phyloP scores from a whole-genome alignment of 2,329 filamentous ascomycete species.

The Xylaria sp. region DNA sequence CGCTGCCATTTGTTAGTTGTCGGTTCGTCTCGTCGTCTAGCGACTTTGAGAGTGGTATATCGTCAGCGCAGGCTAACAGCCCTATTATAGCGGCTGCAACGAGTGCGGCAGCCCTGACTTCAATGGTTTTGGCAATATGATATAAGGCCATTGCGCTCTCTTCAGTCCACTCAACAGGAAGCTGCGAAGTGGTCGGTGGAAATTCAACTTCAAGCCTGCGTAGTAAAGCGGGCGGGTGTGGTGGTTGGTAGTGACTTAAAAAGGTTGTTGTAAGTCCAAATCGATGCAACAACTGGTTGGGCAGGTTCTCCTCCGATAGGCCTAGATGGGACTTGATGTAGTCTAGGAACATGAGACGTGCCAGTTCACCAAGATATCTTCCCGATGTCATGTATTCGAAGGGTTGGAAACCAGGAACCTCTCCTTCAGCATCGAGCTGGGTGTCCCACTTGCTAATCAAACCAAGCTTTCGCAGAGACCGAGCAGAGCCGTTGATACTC shows the following conservation, averaged over 20 bases:
- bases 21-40: slow-evolving; percentile 28
- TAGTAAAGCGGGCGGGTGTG: slow-evolving; percentile 57
- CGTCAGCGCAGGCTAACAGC: slow-evolving; percentile 74
- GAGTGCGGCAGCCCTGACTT: slow-evolving; percentile 77
- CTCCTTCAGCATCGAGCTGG: slow-evolving; percentile 72
- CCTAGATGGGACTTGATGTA: slow-evolving; percentile 63
- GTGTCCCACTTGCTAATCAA: slow-evolving; percentile 79
- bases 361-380: slow-evolving; percentile 80
- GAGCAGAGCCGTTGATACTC: slow-evolving; percentile 81
- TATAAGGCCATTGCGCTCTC: slow-evolving; percentile 69
- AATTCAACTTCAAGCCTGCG: slow-evolving; percentile 64
- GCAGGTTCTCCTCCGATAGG: slow-evolving; percentile 60
- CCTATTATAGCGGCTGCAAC: slow-evolving; percentile 79
- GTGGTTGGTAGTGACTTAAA: slow-evolving; percentile 74
- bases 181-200: slow-evolving; percentile 59
- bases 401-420: slow-evolving; percentile 80
- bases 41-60: slow-evolving; percentile 60
- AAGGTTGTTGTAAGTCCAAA: slow-evolving; percentile 79
- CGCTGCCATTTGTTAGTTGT: slow-evolving; percentile 21
- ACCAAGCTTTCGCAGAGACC: slow-evolving; percentile 69
- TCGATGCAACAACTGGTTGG: slow-evolving; percentile 63
- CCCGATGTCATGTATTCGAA: slow-evolving; percentile 88
- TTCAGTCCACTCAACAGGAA: slow-evolving; percentile 71
- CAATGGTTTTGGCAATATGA: slow-evolving; percentile 75
- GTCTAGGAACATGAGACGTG: slow-evolving; percentile 75